These are phyloP conservation scores for Kwoniella heveanensis DNA, from an alignment of 768 basidiomycete species.

Conservation along the genomic window DNA sequence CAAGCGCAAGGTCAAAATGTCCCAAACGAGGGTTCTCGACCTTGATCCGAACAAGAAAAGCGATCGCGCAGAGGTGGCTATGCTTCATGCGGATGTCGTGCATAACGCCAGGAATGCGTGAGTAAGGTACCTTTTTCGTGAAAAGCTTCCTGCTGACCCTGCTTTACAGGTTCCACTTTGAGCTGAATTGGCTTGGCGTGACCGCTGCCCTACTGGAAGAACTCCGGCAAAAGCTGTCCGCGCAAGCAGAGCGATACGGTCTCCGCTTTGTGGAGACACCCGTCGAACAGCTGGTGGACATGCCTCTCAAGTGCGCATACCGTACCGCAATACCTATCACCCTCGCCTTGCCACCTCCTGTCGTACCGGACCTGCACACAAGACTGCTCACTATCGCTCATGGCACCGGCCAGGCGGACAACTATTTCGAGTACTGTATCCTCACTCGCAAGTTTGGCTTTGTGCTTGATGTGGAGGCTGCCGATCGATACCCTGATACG, in stretches of 20 bases:
- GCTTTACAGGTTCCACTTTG: constrained; percentile 74
- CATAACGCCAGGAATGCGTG: constrained; percentile 86
- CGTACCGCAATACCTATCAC: constrained; percentile 84
- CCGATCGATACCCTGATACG: constrained; percentile 71
- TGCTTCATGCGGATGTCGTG: constrained; percentile 90
- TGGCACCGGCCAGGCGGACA: constrained; percentile 61
- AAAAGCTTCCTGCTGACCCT: constrained; percentile 1
- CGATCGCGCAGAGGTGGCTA: constrained; percentile 81
- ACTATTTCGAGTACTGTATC: constrained; percentile 80
- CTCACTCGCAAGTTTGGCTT: constrained; percentile 73
- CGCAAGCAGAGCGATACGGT: constrained; percentile 83
- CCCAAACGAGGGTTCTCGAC: constrained; percentile 89
- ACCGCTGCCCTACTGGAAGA: constrained; percentile 91
- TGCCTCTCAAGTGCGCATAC: constrained; percentile 81
- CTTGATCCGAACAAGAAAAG: constrained; percentile 65
- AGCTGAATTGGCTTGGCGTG: constrained; percentile 94
- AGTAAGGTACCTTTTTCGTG: constrained; percentile 18
- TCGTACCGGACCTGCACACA: constrained; percentile 66
- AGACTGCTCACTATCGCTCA: constrained; percentile 72
- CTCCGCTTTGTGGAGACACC: constrained; percentile 90
- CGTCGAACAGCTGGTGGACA: constrained; percentile 85
- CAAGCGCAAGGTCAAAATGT: constrained; percentile 60
- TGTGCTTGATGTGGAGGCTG: constrained; percentile 72
- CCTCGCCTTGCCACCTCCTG: constrained; percentile 74
- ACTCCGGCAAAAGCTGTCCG: constrained; percentile 75